phyloP scores from a whole-genome alignment of 2,329 filamentous ascomycete genomes.

The Phyllosticta citriasiana region DNA sequence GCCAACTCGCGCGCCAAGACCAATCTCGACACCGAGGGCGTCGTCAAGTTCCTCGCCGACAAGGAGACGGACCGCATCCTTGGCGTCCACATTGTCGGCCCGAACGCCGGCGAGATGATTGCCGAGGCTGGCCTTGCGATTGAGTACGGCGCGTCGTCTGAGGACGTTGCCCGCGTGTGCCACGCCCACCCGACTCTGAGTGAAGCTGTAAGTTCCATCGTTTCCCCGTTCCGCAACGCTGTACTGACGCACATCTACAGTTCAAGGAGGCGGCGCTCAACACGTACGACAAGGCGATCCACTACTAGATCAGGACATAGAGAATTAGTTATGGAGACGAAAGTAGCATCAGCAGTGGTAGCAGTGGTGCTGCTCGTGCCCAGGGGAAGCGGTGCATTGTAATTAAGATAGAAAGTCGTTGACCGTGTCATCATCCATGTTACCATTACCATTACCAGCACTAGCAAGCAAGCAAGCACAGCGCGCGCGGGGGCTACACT shows the following conservation, averaged over 20 bases:
- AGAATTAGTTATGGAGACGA: background rate
- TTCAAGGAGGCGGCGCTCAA: conserved; percentile 99
- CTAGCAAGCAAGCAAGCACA: background rate
- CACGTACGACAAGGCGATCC: conserved; percentile 89
- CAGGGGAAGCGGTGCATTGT: background rate
- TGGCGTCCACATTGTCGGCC: conserved; percentile 91
- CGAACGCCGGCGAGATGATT: conserved; percentile 98
- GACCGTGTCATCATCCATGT: background rate
- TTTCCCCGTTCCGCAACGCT: background rate
- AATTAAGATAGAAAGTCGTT: background rate
- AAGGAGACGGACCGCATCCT: conserved; percentile 93
- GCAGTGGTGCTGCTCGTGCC: background rate
- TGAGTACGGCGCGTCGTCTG: conserved; percentile 90
- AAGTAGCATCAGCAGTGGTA: background rate
- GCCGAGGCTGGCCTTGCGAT: conserved; percentile 90
- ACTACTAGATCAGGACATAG: conserved; percentile 52
- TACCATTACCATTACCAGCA: background rate
- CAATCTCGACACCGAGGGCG: conserved; percentile 87
- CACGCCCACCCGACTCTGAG: conserved; percentile 94
- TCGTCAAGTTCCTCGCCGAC: conserved; percentile 96
- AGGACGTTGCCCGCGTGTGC: conserved; percentile 63
- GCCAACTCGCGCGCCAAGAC: conserved; percentile 99
- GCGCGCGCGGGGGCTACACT: background rate
- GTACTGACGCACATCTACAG: background rate
- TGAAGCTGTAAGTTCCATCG: conserved; percentile 48